A percentile compares a stretch with the other conserved stretches of the same genome.
Evolutionary conservation across 805 yeast genomes (phyloP).

Genomic region (Myxozyma sirexii): DNA sequence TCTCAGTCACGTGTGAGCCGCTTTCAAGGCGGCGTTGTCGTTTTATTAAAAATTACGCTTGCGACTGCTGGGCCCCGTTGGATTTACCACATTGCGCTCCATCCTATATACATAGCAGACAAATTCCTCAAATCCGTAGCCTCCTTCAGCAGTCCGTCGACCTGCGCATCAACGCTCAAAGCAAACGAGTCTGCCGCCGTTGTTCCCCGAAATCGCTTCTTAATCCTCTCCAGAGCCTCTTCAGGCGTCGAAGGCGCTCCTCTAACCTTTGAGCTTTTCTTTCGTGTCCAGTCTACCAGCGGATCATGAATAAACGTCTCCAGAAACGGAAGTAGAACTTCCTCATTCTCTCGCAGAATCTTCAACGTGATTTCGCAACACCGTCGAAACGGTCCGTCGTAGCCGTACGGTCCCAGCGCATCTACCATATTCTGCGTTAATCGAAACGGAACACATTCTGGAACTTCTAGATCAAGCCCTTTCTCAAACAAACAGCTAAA

Average conservation of each 20-base stretch:
- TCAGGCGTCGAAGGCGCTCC: slow-evolving; percentile 22
- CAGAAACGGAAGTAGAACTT: slow-evolving; percentile 81
- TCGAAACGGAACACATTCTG: slow-evolving; percentile 94
- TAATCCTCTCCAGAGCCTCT: slow-evolving; percentile 28
- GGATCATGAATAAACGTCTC: slow-evolving; percentile 95
- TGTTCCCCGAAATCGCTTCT: slow-evolving; percentile 18
- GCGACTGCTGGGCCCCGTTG: too few species aligned
- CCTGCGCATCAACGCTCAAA: slow-evolving; percentile 89
- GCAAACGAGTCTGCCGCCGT: slow-evolving; percentile 57
- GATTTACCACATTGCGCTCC: slow-evolving; percentile 68
- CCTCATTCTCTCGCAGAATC: slow-evolving; percentile 75
- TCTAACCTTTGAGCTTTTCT: slow-evolving; percentile 3
- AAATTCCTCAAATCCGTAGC: slow-evolving; percentile 73
- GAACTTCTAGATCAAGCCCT: slow-evolving; percentile 66
- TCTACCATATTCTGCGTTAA: slow-evolving; percentile 85
- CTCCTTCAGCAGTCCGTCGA: slow-evolving; percentile 81
- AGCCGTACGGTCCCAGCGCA: slow-evolving; percentile 84
- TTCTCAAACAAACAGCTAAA: slow-evolving; percentile 96
- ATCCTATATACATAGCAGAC: slow-evolving; percentile 89
- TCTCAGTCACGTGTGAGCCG: not conserved
- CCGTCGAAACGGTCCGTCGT: slow-evolving; percentile 85
- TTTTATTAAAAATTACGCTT: not conserved
- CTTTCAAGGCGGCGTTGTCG: too few species aligned
- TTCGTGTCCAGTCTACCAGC: slow-evolving; percentile 70
- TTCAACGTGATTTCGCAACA: slow-evolving; percentile 82